Percentiles rank a stretch among this genome's conserved stretches.
Conservation (phyloP, 225 moss, liverwort and hornwort genomes). For the Climacium dendroides region DNA sequence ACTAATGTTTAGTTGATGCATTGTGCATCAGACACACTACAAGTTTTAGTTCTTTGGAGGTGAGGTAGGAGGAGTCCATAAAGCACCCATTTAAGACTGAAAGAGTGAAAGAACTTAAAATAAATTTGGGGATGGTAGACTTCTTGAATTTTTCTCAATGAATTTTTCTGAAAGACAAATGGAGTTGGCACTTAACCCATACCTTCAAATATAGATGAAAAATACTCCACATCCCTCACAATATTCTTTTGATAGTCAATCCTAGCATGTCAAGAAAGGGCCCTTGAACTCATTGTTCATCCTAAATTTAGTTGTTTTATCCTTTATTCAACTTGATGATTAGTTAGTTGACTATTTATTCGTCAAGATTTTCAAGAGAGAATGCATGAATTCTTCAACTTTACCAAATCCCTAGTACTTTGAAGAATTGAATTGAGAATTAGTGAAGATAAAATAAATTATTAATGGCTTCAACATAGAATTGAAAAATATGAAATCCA, state of each 20-base stretch:
- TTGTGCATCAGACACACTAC: not conserved
- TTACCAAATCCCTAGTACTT: not conserved
- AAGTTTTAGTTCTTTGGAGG: too few species aligned
- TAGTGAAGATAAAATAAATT: not conserved
- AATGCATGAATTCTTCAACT: not conserved
- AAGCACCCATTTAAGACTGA: not conserved
- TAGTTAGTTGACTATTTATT: too few species aligned
- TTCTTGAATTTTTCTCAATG: not conserved
- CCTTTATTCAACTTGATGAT: too few species aligned
- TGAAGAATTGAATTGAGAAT: not conserved
- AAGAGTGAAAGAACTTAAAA: not conserved
- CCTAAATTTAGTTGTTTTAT: too few species aligned
- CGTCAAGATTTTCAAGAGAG: not conserved
- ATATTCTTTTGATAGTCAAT: too few species aligned
- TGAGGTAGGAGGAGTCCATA: not conserved
- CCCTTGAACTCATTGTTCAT: too few species aligned
- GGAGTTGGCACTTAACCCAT: accelerated
- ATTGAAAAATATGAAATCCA: not conserved
- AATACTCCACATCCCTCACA: too few species aligned
- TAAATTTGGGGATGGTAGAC: not conserved
- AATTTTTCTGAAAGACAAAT: not conserved
- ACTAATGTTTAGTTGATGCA: not conserved
- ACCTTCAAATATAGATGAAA: too few species aligned
- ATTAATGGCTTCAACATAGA: not conserved
- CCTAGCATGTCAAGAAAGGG: too few species aligned